phyloP scores from a whole-genome alignment of 1,284 basidiomycete genomes.

The Fomes fomentarius region DNA sequence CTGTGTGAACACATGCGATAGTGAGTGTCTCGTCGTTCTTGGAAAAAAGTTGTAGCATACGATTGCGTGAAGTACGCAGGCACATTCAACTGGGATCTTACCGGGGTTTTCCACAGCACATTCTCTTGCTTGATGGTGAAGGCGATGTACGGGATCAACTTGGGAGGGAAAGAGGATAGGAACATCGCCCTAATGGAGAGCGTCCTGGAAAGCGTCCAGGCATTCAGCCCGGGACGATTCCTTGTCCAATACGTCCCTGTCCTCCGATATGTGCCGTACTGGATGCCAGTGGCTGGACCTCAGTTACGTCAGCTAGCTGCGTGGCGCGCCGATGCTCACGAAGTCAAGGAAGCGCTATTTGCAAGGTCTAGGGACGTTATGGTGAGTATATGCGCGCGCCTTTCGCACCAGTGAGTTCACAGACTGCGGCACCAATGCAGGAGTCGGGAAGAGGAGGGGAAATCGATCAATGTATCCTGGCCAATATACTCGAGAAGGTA shows the following conservation, averaged over 20 bases:
- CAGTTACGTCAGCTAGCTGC: too few species aligned
- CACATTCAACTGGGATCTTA: too few species aligned
- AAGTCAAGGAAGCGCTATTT: not conserved
- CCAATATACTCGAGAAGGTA: too few species aligned
- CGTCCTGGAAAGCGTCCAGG: not conserved
- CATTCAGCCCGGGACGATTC: not conserved
- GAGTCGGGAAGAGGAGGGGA: not conserved
- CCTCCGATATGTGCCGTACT: conserved; percentile 10
- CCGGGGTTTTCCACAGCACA: not conserved
- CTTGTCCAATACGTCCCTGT: conserved; percentile 9
- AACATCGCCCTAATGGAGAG: conserved; percentile 8
- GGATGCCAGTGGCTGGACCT: conserved; percentile 15
- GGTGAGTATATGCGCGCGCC: not conserved
- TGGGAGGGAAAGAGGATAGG: conserved; percentile 22
- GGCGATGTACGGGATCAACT: conserved; percentile 26
- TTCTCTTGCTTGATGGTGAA: conserved; percentile 2
- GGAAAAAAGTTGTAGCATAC: too few species aligned
- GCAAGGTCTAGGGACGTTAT: not conserved
- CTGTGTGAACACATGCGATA: conserved; percentile 1
- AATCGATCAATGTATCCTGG: too few species aligned
- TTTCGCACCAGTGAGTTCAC: not conserved
- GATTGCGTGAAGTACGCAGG: too few species aligned
- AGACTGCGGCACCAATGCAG: not conserved
- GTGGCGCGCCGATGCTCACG: not conserved
- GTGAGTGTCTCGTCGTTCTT: too few species aligned